A percentile compares a stretch with the other conserved stretches of the same genome.
These are phyloP conservation scores for Santalum album DNA, from an alignment of 164 flowering plant species.

Conservation along the genomic window DNA sequence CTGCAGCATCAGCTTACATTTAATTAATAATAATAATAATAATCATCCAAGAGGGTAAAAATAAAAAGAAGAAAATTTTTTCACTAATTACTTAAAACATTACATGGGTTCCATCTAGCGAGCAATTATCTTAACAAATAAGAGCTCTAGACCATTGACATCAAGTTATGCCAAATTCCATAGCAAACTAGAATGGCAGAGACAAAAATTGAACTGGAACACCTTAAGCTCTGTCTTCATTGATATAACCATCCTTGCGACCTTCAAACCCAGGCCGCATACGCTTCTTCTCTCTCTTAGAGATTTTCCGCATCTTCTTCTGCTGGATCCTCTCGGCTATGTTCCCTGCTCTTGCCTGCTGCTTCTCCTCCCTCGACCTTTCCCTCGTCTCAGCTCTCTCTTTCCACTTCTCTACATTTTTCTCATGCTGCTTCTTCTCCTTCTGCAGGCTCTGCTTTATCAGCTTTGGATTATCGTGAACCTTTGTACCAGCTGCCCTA, in stretches of 20 bases:
- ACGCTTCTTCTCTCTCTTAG: conserved; percentile 86
- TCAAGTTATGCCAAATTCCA: too few relatives aligned
- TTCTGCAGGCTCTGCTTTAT: conserved; percentile 62
- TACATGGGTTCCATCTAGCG: too few relatives aligned
- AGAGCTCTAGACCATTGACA: too few relatives aligned
- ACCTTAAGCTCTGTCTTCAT: conserved; percentile 17
- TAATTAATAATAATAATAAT: too few relatives aligned
- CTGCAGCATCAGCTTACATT: too few relatives aligned
- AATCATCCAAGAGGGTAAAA: too few relatives aligned
- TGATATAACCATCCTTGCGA: conserved; percentile 65
- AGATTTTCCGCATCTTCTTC: conserved; percentile 68
- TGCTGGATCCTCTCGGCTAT: conserved; percentile 47
- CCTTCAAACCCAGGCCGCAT: conserved; percentile 96
- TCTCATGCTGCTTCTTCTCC: conserved; percentile 70
- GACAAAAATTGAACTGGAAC: neutral
- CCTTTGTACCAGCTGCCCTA: conserved; percentile 75
- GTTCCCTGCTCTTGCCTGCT: conserved; percentile 54
- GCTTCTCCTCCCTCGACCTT: conserved; percentile 52
- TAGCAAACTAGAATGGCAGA: too few relatives aligned
- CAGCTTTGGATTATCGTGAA: conserved; percentile 71
- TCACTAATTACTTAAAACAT: too few relatives aligned
- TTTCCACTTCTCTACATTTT: conserved; percentile 76
- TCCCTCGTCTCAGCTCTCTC: conserved; percentile 49
- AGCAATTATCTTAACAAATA: too few relatives aligned
- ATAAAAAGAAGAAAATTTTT: too few relatives aligned